Evolutionary conservation across 768 basidiomycete species (phyloP), one percentile per base, ranked within the genome.

Genomic region (Kwoniella europaea): DNA sequence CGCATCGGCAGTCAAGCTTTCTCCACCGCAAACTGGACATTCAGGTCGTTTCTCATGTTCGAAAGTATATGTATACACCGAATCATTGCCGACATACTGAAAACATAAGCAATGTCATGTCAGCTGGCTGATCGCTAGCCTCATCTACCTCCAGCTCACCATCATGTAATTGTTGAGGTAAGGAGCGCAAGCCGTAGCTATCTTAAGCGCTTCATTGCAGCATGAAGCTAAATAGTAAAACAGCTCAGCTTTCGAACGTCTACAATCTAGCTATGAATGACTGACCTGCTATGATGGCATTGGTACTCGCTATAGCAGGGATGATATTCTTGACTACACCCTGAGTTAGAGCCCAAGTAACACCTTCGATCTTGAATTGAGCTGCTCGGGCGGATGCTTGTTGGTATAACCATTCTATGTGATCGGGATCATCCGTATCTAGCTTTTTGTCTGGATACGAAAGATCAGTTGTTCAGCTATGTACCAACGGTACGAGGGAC

Each of bases 241-340:
- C 42, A 61, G 59, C 59, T 58, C 22, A 29, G 12, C 1, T 3
- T 27, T 63, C 43, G 15, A 10, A n/a, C 3, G 15, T 15, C 18
- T 58, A 10, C 35, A 9, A 35, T 35, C 35, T 35, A 56, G 65
- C 41, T 57, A 52, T 10, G 18, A n/a, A 24, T n/a, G 50, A 72
- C 87, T 53, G 74, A 92, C 94, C 94, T 59, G 97, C 92, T 69
- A 99, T 94, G 82, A 98, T 95, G 44, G 97, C 97, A 79, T 99
- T 99, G 16, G 97, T 99, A 0, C 93, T 95, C 1, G 97, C 97
- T 75, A 99, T 98, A 55, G 97, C 96, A 22, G 97, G 96, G 73
- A 99, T 98, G 84, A 99, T 97, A 78, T 97, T 97, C 88, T 99
- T 99, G 57, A 99, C 97, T 63, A 99, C 97, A 54, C 97, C 97